Evolutionary conservation across 2,329 filamentous ascomycete species (phyloP).

Genomic region (Aspergillus pseudoviridinutans): DNA sequence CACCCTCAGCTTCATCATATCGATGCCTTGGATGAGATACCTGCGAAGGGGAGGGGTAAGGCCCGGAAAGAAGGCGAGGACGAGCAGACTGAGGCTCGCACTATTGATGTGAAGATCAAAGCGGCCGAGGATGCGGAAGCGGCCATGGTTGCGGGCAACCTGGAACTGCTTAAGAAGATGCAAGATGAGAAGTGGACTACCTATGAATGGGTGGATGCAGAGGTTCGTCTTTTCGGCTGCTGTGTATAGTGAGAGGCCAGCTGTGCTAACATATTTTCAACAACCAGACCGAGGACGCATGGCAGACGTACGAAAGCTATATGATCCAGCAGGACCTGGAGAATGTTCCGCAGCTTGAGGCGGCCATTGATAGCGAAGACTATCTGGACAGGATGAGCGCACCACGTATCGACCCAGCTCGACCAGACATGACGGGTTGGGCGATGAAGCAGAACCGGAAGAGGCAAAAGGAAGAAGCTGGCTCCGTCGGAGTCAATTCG

Average conservation of each 20-base stretch:
- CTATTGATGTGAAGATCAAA: slow-evolving; percentile 85
- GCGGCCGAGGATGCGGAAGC: slow-evolving; percentile 64
- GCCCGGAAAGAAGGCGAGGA: slow-evolving; percentile 41
- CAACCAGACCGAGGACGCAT: slow-evolving; percentile 60
- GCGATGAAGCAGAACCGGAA: slow-evolving; percentile 42
- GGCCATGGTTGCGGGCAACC: slow-evolving; percentile 64
- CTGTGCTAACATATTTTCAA: slow-evolving; percentile 10
- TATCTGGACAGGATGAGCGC: slow-evolving; percentile 63
- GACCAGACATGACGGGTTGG: slow-evolving; percentile 42
- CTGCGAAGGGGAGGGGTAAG: slow-evolving; percentile 30
- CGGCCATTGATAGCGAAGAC: slow-evolving; percentile 53
- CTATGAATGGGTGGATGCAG: slow-evolving; percentile 77
- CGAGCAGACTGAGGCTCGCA: slow-evolving; percentile 59
- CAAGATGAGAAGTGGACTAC: slow-evolving; percentile 79
- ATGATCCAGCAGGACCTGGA: slow-evolving; percentile 55
- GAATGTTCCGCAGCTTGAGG: slow-evolving; percentile 47
- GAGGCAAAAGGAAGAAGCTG: slow-evolving; percentile 25
- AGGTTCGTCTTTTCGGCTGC: slow-evolving; percentile 36
- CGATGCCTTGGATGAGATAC: slow-evolving; percentile 73
- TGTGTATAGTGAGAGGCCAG: background rate
- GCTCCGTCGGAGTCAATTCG: slow-evolving; percentile 17
- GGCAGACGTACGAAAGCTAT: slow-evolving; percentile 69
- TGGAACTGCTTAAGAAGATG: slow-evolving; percentile 69
- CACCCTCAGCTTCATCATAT: slow-evolving; percentile 90
- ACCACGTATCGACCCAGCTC: slow-evolving; percentile 44